Conservation (phyloP, 1,284 basidiomycete species). For the Apiotrichum sp. region DNA sequence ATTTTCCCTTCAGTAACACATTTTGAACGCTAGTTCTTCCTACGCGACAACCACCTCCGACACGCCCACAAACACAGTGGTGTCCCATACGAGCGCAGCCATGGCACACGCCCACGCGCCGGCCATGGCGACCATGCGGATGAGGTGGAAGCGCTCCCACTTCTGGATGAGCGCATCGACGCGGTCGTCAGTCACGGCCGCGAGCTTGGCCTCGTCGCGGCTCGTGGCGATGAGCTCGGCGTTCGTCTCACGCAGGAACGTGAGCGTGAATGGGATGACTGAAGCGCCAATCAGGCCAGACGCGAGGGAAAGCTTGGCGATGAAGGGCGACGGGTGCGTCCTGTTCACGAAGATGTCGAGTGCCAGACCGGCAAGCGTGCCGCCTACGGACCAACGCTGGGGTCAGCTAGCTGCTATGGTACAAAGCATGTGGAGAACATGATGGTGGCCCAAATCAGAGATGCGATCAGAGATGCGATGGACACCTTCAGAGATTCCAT, state of each 20-base stretch:
- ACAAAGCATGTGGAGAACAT: background rate
- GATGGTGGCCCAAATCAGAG: no score
- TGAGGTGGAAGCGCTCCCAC: slow-evolving; percentile 21
- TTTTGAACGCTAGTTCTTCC: no score
- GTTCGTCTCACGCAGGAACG: slow-evolving; percentile 19
- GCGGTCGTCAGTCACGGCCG: slow-evolving; percentile 1
- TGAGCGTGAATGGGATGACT: slow-evolving; percentile 23
- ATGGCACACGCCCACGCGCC: slow-evolving; percentile 8
- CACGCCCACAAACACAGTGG: background rate
- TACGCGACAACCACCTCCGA: no score
- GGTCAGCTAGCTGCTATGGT: background rate
- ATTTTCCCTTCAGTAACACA: no score
- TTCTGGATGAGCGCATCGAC: slow-evolving; percentile 14
- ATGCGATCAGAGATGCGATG: no score
- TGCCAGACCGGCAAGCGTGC: slow-evolving; percentile 5
- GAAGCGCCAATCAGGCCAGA: slow-evolving; percentile 16
- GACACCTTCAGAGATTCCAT: no score
- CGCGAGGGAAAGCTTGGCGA: slow-evolving; percentile 17
- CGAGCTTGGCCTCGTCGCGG: slow-evolving; percentile 1
- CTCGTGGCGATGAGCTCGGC: slow-evolving; percentile 11
- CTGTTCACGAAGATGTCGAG: slow-evolving; percentile 16
- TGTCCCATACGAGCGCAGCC: slow-evolving; percentile 8
- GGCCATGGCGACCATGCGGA: slow-evolving; percentile 10
- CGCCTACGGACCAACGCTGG: slow-evolving; percentile 14
- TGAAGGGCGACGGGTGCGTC: slow-evolving; percentile 12